A percentile compares a stretch with the other conserved stretches of the same genome.
Evolutionary conservation across 2,329 filamentous ascomycete species (phyloP).

Genomic region (Trichoderma endophyticum): DNA sequence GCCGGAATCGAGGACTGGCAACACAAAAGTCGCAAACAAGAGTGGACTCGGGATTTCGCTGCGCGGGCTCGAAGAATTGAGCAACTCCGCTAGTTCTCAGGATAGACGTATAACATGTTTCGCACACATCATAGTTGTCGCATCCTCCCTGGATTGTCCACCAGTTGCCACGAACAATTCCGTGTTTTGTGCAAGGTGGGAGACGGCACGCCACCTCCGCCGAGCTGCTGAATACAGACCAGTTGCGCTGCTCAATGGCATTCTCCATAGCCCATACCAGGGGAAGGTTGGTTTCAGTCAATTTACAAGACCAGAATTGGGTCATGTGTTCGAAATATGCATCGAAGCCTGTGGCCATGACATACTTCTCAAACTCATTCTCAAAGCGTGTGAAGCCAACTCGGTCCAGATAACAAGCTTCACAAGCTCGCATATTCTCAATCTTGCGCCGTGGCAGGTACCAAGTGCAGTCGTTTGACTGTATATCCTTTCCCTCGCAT

Average conservation of each 20-base stretch:
- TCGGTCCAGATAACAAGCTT: conserved; percentile 36
- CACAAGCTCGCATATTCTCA: conserved; percentile 31
- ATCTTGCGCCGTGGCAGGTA: conserved; percentile 26
- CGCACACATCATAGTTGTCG: conserved; percentile 30
- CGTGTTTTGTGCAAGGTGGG: conserved; percentile 28
- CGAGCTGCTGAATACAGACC: conserved; percentile 28
- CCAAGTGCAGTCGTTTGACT: conserved; percentile 28
- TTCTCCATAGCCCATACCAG: conserved; percentile 28
- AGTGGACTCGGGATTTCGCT: conserved; percentile 20
- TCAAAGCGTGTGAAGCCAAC: conserved; percentile 31
- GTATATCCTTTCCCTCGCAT: conserved; percentile 30
- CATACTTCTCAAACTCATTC: conserved; percentile 27
- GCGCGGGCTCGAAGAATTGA: conserved; percentile 29
- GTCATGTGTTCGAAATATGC: conserved; percentile 25
- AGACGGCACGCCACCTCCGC: conserved; percentile 24
- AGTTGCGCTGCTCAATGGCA: conserved; percentile 27
- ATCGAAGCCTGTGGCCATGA: conserved; percentile 24
- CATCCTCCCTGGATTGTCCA: conserved; percentile 31
- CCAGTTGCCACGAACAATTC: conserved; percentile 33
- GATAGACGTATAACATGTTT: conserved; percentile 34
- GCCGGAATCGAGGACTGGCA: conserved; percentile 24
- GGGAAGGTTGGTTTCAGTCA: conserved; percentile 24
- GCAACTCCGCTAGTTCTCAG: conserved; percentile 27
- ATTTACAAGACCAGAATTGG: conserved; percentile 26
- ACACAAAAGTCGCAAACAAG: conserved; percentile 34